Conservation (phyloP, 305 asterid species). For the Fraxinus baroniana region DNA sequence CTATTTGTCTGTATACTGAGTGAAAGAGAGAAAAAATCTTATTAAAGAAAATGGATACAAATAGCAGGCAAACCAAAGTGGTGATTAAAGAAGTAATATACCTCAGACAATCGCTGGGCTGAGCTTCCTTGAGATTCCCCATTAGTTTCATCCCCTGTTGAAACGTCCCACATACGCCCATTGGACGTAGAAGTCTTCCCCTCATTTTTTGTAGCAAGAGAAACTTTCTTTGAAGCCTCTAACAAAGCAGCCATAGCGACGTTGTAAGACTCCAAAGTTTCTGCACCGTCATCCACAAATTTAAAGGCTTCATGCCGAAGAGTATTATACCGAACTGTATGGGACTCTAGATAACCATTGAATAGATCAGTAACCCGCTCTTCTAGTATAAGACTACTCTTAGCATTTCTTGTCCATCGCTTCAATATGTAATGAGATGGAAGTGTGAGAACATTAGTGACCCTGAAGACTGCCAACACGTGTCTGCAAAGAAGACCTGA, state of each 20-base stretch:
- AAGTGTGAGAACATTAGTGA: constrained; percentile 63
- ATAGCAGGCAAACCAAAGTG: constrained; percentile 20
- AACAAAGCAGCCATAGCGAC: constrained; percentile 51
- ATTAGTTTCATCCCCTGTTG: constrained; percentile 22
- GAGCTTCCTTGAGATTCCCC: constrained; percentile 44
- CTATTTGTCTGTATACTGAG: neutral
- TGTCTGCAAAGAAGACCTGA: constrained; percentile 70
- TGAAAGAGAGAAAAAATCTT: neutral
- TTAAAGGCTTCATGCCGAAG: constrained; percentile 65
- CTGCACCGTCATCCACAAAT: constrained; percentile 61
- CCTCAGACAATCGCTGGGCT: constrained; percentile 69
- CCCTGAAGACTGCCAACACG: constrained; percentile 63
- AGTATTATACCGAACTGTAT: constrained; percentile 57
- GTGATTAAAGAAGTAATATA: constrained; percentile 29
- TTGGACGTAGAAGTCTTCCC: constrained; percentile 38
- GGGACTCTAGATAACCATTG: constrained; percentile 59
- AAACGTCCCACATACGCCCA: constrained; percentile 32
- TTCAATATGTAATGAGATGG: constrained; percentile 57
- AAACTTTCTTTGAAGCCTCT: constrained; percentile 58
- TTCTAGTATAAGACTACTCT: constrained; percentile 52
- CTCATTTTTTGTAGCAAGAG: constrained; percentile 37
- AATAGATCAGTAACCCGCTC: constrained; percentile 48
- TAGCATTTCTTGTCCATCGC: constrained; percentile 73
- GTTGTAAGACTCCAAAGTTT: constrained; percentile 42
- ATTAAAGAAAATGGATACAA: neutral